Conservation (phyloP, 306 rosid genomes). For the Inga laurina region DNA sequence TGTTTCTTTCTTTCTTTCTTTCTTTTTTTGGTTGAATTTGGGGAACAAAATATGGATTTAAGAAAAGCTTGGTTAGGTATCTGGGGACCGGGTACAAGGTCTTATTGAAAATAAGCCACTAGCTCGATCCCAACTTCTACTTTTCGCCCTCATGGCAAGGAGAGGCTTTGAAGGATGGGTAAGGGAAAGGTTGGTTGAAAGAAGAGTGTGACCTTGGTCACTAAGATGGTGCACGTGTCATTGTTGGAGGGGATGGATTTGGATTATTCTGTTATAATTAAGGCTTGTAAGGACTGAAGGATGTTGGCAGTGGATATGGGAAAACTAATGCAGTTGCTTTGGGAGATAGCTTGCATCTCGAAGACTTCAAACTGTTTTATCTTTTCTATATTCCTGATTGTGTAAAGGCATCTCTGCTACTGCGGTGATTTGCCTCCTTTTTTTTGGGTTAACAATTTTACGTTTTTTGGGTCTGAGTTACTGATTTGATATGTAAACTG, state of each 20-base stretch:
- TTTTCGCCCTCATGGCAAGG: background rate
- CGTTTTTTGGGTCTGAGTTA: slow-evolving; percentile 1
- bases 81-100: background rate
- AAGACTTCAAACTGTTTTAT: background rate
- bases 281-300: background rate
- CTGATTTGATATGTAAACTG: background rate
- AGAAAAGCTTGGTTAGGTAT: background rate
- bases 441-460: background rate
- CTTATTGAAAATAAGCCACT: background rate
- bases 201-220: background rate
- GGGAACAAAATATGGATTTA: background rate
- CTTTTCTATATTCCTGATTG: background rate
- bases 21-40: background rate
- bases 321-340: background rate
- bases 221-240: background rate
- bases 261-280: background rate
- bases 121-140: background rate
- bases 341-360: background rate
- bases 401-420: background rate
- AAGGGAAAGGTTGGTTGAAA: background rate
- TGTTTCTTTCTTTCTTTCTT: no score
- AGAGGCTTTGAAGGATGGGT: background rate
- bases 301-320: background rate
- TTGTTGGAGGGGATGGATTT: background rate
- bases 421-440: background rate